Conservation (phyloP, 1,284 basidiomycete genomes). For the Melampsora larici-populina region DNA sequence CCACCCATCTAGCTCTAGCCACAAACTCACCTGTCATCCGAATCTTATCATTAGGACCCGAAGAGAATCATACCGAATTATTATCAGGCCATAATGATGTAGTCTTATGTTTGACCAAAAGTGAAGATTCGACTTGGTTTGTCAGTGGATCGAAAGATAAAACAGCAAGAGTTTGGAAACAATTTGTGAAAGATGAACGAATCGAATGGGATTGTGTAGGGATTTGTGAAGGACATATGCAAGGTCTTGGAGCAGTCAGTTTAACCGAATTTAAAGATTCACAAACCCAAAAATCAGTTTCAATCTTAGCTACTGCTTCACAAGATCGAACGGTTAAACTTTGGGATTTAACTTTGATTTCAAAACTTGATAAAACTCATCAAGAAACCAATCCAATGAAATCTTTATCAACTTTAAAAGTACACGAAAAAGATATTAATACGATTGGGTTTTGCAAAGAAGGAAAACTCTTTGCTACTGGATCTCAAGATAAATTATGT, state of each 20-base stretch:
- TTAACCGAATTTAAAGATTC: conserved; percentile 54
- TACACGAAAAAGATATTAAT: conserved; percentile 99
- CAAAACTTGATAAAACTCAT: conserved; percentile 48
- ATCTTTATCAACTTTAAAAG: conserved; percentile 81
- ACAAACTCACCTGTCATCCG: conserved; percentile 92
- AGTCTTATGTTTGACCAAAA: conserved; percentile 76
- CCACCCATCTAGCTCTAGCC: conserved; percentile 81
- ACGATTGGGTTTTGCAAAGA: conserved; percentile 89
- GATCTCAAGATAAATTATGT: conserved; percentile 91
- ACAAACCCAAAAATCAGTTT: conserved; percentile 52
- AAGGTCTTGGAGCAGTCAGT: conserved; percentile 85
- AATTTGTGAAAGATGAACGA: conserved; percentile 51
- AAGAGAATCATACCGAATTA: conserved; percentile 71
- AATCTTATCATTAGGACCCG: conserved; percentile 64
- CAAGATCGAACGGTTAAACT: conserved; percentile 98
- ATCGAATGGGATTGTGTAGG: conserved; percentile 74
- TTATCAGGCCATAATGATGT: conserved; percentile 86
- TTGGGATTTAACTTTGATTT: conserved; percentile 77
- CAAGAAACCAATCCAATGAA: conserved; percentile 58
- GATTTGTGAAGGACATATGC: conserved; percentile 87
- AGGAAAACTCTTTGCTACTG: conserved; percentile 81
- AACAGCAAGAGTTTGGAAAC: conserved; percentile 78
- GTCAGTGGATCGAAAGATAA: conserved; percentile 90
- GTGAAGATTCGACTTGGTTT: conserved; percentile 67
- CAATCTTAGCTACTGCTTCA: conserved; percentile 85